These are phyloP conservation scores for Debaryomyces singareniensis DNA, from an alignment of 1,139 yeast species.

Conservation along the genomic window DNA sequence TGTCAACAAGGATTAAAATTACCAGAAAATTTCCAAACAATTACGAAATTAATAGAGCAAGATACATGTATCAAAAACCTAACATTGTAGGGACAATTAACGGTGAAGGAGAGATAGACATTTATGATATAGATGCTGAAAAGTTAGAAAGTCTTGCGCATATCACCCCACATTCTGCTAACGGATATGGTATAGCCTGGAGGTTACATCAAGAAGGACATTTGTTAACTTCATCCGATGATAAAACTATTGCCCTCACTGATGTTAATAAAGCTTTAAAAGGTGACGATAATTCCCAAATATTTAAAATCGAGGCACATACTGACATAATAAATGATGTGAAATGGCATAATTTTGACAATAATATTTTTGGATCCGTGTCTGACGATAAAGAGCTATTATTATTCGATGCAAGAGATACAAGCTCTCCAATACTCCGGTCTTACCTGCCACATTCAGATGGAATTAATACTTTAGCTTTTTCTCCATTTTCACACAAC, in stretches of 20 bases:
- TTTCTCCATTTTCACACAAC: conserved; percentile 55
- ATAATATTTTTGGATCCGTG: conserved; percentile 55
- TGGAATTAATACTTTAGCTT: conserved; percentile 57
- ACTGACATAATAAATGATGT: conserved; percentile 65
- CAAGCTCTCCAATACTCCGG: conserved; percentile 17
- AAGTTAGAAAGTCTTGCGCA: conserved; percentile 16
- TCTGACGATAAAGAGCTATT: conserved; percentile 55
- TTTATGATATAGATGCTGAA: conserved; percentile 47
- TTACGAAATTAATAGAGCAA: conserved; percentile 73
- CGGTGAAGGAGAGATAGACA: conserved; percentile 64
- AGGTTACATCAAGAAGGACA: conserved; percentile 41
- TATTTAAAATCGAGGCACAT: conserved; percentile 32
- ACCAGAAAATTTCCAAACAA: conserved; percentile 47
- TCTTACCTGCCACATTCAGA: conserved; percentile 29
- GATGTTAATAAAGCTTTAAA: conserved; percentile 28
- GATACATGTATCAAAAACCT: conserved; percentile 72
- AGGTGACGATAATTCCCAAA: conserved; percentile 6
- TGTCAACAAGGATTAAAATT: conserved; percentile 51
- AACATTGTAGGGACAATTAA: conserved; percentile 69
- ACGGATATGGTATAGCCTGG: conserved; percentile 74
- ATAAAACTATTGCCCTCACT: conserved; percentile 53
- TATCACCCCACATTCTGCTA: conserved; percentile 51
- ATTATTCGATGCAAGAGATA: conserved; percentile 37
- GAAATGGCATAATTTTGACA: conserved; percentile 56
- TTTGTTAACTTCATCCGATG: conserved; percentile 60